These are phyloP conservation scores for Silene latifolia DNA, from an alignment of 148 eudicot genomes.

Conservation along the genomic window DNA sequence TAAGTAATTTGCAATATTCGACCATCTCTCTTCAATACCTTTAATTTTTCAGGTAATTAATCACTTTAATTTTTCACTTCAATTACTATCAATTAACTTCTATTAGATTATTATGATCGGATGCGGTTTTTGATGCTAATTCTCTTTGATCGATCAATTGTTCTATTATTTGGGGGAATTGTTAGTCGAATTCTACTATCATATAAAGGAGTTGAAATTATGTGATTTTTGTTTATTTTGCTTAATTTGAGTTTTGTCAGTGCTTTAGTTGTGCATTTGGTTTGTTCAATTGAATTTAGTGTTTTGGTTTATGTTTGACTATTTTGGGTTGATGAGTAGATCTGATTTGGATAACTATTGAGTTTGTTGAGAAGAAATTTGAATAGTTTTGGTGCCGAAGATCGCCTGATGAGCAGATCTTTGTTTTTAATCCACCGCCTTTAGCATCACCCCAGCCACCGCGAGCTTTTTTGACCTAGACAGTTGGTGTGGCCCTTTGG, in stretches of 20 bases:
- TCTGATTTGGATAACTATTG: constrained; percentile 5
- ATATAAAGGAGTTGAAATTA: constrained; percentile 6
- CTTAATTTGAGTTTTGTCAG: constrained; percentile 3
- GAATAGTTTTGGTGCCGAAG: not conserved
- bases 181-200: not conserved
- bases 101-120: constrained; percentile 9
- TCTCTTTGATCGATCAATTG: constrained; percentile 1
- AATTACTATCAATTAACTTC: not conserved
- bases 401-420: too few relatives aligned
- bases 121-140: not conserved
- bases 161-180: not conserved
- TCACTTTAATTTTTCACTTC: constrained; percentile 1
- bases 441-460: too few relatives aligned
- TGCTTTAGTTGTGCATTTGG: not conserved
- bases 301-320: constrained; percentile 6
- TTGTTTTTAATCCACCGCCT: too few relatives aligned
- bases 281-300: not conserved
- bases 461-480: too few relatives aligned
- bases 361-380: not conserved
- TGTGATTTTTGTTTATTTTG: constrained; percentile 1
- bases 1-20: too few relatives aligned
- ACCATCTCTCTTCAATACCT: constrained; percentile 19
- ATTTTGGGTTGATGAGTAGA: not conserved
- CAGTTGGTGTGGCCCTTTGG: too few relatives aligned
- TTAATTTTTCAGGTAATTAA: constrained; percentile 31